Evolutionary conservation across 352 stramenopile genomes (phyloP).

Genomic region (Phytophthora pseudosyringae): DNA sequence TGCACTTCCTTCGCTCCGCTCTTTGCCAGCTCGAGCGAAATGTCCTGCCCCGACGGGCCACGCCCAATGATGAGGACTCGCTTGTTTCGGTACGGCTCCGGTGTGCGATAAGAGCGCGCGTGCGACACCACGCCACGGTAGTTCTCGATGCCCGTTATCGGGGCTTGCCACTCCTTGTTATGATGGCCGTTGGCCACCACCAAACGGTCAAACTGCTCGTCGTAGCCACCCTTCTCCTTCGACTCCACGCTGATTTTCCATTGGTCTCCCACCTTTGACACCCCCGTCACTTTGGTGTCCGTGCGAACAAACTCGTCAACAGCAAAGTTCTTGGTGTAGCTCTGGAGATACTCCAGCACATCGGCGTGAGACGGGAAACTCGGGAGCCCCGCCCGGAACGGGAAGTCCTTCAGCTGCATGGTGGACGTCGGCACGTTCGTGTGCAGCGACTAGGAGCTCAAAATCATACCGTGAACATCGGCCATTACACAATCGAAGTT

Average conservation of each 20-base stretch:
- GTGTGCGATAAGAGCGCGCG: neutral
- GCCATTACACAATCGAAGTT: neutral
- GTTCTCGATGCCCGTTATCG: neutral
- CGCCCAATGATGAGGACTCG: neutral
- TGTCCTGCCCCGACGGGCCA: neutral
- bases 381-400: constrained; percentile 45
- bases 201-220: constrained; percentile 68
- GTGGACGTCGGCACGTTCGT: constrained; percentile 76
- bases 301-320: constrained; percentile 54
- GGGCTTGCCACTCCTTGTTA: neutral
- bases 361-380: constrained; percentile 63
- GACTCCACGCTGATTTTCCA: constrained; percentile 51
- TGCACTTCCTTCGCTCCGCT: neutral
- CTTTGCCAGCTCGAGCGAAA: neutral
- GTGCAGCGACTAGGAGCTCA: constrained; percentile 55
- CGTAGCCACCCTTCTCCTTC: constrained; percentile 44
- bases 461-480: neutral
- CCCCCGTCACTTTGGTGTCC: constrained; percentile 49
- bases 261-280: constrained; percentile 37
- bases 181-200: constrained; percentile 48
- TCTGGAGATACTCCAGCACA: constrained; percentile 66
- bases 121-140: neutral
- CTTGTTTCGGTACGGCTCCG: neutral
- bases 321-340: constrained; percentile 55
- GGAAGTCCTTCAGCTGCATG: constrained; percentile 73